Evolutionary conservation across 495 filamentous ascomycete species (phyloP).

Genomic region (Pseudoneurospora amorphoporcata): DNA sequence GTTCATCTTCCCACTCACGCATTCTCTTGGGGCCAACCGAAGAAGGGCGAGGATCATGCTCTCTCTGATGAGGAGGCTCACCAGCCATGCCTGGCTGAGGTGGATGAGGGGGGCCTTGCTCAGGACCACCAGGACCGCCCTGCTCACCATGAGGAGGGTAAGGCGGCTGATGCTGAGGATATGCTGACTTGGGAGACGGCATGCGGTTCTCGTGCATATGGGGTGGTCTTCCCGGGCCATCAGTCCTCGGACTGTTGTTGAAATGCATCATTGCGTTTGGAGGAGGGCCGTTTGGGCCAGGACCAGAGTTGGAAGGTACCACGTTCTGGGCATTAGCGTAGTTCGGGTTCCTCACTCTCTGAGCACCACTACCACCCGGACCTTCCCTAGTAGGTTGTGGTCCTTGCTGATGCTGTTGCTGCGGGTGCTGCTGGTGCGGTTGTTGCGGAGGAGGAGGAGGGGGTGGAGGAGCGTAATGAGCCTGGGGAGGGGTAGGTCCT

Average conservation of each 20-base stretch:
- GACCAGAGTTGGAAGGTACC: slow-evolving; percentile 15
- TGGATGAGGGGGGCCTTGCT: slow-evolving; percentile 61
- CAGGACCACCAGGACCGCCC: slow-evolving; percentile 56
- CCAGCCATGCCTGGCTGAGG: slow-evolving; percentile 65
- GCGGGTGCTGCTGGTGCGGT: slow-evolving; percentile 38
- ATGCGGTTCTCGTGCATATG: slow-evolving; percentile 67
- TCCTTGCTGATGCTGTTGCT: slow-evolving; percentile 18
- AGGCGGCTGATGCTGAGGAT: slow-evolving; percentile 68
- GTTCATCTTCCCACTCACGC: slow-evolving; percentile 86
- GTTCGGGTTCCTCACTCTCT: slow-evolving; percentile 59
- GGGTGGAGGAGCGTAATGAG: slow-evolving; percentile 48
- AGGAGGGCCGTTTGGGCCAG: slow-evolving; percentile 29
- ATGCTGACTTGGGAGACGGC: slow-evolving; percentile 72
- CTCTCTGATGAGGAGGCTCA: slow-evolving; percentile 53
- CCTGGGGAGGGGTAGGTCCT: slow-evolving; percentile 41
- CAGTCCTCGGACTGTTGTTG: slow-evolving; percentile 73
- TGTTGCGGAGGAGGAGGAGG: slow-evolving; percentile 46
- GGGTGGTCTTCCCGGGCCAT: slow-evolving; percentile 53
- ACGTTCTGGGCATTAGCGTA: slow-evolving; percentile 51
- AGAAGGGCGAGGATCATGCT: slow-evolving; percentile 66
- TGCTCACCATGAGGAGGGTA: slow-evolving; percentile 56
- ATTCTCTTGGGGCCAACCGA: slow-evolving; percentile 71
- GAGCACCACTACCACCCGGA: slow-evolving; percentile 7
- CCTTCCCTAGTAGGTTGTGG: slow-evolving; percentile 17
- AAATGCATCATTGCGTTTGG: slow-evolving; percentile 70